Base-by-base conservation (phyloP, 1,284 basidiomycete genomes). In the Malassezia yamatoensis region DNA sequence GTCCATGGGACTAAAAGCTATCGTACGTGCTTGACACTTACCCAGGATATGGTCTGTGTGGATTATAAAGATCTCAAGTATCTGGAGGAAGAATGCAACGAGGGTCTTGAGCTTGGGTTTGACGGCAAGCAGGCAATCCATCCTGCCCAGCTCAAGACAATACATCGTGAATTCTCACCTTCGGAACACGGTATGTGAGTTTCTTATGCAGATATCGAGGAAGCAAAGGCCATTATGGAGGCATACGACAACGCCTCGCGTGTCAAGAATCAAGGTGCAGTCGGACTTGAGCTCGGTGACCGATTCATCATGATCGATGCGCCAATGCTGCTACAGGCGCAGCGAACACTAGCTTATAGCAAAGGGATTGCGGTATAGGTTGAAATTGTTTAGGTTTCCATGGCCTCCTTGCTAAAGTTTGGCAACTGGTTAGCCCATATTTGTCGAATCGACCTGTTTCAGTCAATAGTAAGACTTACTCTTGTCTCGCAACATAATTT, bases 91-190 rank as follows among this genome's bases (percentile, higher is more conserved):
- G 90, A 94, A 73, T 87, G 85, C 52, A 76, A 80, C 55, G 88
- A 93, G 64, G 73, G 64, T 11, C 59, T 62, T n/a, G 40, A 62
- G 51, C 47, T 75, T 4, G 73, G 73, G 0, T 73, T 62, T 44
- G 69, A 74, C 45, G 73, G 71, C 8, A 75, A 75, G 43, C 90
- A 94, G 87, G 89, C 87, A 1, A 93, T 96, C 49, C 91, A 96
- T 76, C 90, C 91, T 0, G 78, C 78, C 12, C 91, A 96, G 75
- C 82, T 94, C 3, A 81, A 82, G 20, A 78, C 81, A 5, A 89
- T 93, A 38, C 87, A 90, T 63, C 34, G 50, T 3, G 84, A 84
- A 0, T 96, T 87, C 72, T 82, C 87, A 0, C 90, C 90, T 0
- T 83, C 82, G 0, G 75, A 80, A 16, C 77, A 83, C 75, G 88